These are phyloP conservation scores for Berkeleyomyces rouxiae DNA, from an alignment of 2,329 filamentous ascomycete genomes.

Conservation along the genomic window DNA sequence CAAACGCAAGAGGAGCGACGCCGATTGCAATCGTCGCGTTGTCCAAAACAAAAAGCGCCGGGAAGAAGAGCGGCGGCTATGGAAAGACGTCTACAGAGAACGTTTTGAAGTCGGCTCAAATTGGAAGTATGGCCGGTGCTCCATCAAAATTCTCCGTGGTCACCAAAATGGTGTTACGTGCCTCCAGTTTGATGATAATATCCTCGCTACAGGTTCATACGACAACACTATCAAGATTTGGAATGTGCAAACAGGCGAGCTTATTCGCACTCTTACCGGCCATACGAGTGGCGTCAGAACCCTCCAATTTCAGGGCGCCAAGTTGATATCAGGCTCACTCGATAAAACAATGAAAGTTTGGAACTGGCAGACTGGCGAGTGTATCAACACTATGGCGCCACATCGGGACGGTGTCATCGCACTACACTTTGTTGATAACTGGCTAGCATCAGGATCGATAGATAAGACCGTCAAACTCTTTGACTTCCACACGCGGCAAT, in stretches of 20 bases:
- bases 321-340: constrained; percentile 77
- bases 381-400: constrained; percentile 62
- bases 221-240: constrained; percentile 92
- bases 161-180: constrained; percentile 57
- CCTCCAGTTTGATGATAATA: constrained; percentile 59
- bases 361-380: constrained; percentile 89
- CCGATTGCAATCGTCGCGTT: constrained; percentile 11
- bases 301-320: constrained; percentile 82
- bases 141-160: constrained; percentile 67
- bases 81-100: constrained; percentile 96
- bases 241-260: constrained; percentile 78
- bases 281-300: constrained; percentile 74
- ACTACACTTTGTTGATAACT: constrained; percentile 70
- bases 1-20: constrained; percentile 10
- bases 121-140: constrained; percentile 89
- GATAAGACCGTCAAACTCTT: constrained; percentile 85
- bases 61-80: constrained; percentile 27
- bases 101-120: constrained; percentile 91
- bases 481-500: constrained; percentile 73
- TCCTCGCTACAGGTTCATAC: constrained; percentile 87
- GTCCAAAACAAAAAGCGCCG: constrained; percentile 10
- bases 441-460: constrained; percentile 75
- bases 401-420: constrained; percentile 73
- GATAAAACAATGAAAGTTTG: constrained; percentile 82
- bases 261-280: constrained; percentile 67